These are phyloP conservation scores for Colletotrichum sp. DNA, from an alignment of 2,329 filamentous ascomycete species.

Conservation along the genomic window DNA sequence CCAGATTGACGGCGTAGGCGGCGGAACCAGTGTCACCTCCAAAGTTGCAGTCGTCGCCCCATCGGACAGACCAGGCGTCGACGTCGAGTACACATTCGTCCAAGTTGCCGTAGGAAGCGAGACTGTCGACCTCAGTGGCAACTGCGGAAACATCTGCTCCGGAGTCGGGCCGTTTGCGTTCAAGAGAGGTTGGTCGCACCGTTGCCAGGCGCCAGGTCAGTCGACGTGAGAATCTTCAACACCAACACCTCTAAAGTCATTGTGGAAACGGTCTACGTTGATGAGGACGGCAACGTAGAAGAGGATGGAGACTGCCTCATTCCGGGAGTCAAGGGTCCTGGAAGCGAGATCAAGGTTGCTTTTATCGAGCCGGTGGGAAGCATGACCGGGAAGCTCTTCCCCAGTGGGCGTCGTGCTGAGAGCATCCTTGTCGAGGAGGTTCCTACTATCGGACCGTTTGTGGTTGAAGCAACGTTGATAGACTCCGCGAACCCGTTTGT, in stretches of 20 bases:
- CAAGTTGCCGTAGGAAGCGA: conserved; percentile 61
- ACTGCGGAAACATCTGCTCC: conserved; percentile 68
- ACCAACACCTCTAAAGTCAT: conserved; percentile 66
- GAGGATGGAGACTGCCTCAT: conserved; percentile 57
- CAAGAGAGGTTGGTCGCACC: conserved; percentile 48
- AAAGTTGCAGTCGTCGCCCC: conserved; percentile 63
- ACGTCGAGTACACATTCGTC: conserved; percentile 68
- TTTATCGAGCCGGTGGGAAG: conserved; percentile 65
- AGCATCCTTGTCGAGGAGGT: conserved; percentile 44
- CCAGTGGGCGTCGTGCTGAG: conserved; percentile 57
- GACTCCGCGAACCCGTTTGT: conserved; percentile 43
- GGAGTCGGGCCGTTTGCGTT: conserved; percentile 65
- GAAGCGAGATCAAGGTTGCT: conserved; percentile 58
- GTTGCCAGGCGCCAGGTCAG: conserved; percentile 9
- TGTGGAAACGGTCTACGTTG: conserved; percentile 55
- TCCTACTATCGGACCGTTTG: conserved; percentile 23
- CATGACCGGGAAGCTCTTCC: conserved; percentile 62
- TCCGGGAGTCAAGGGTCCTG: conserved; percentile 60
- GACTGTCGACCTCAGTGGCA: conserved; percentile 61
- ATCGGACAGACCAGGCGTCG: conserved; percentile 42
- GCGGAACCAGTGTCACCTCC: conserved; percentile 62
- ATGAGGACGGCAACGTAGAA: conserved; percentile 48
- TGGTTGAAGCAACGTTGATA: conserved; percentile 34
- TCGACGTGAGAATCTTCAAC: conserved; percentile 54
- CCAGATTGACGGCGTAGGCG: conserved; percentile 67